Evolutionary conservation across 2,329 filamentous ascomycete genomes (phyloP).

Genomic region (Arthrobotrys musiformis): DNA sequence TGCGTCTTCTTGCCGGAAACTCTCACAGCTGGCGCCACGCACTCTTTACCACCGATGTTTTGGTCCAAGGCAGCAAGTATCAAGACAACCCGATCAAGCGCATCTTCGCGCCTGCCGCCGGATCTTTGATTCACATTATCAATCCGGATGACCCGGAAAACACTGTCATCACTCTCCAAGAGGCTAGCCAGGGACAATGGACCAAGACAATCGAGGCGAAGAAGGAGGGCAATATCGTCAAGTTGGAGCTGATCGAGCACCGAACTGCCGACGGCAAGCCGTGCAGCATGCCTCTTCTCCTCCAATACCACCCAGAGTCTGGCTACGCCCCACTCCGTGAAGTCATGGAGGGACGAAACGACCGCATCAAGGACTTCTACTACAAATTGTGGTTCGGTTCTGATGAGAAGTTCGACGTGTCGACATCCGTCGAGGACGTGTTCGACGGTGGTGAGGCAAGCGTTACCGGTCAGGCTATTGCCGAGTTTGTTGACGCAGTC

Average conservation of each 20-base stretch:
- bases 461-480: constrained; percentile 91
- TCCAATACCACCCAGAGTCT: constrained; percentile 92
- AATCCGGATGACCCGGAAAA: constrained; percentile 83
- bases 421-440: constrained; percentile 82
- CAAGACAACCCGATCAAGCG: constrained; percentile 95
- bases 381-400: constrained; percentile 94
- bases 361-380: constrained; percentile 99
- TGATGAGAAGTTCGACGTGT: constrained; percentile 81
- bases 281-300: constrained; percentile 84
- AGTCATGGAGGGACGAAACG: constrained; percentile 94
- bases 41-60: constrained; percentile 89
- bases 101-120: constrained; percentile 85
- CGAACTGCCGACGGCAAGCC: constrained; percentile 85
- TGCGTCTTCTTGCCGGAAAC: constrained; percentile 85
- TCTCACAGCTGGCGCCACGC: constrained; percentile 93
- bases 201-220: constrained; percentile 84
- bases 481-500: constrained; percentile 98
- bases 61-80: constrained; percentile 95
- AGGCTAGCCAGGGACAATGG: constrained; percentile 68
- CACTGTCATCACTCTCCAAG: constrained; percentile 86
- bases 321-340: constrained; percentile 98
- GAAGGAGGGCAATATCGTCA: constrained; percentile 79
- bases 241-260: constrained; percentile 91
- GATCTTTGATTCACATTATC: constrained; percentile 87
- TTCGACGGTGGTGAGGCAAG: constrained; percentile 90